Evolutionary conservation across 768 basidiomycete genomes (phyloP), one percentile per base, ranked within the genome.

Genomic region (Panaeolus cyanescens): DNA sequence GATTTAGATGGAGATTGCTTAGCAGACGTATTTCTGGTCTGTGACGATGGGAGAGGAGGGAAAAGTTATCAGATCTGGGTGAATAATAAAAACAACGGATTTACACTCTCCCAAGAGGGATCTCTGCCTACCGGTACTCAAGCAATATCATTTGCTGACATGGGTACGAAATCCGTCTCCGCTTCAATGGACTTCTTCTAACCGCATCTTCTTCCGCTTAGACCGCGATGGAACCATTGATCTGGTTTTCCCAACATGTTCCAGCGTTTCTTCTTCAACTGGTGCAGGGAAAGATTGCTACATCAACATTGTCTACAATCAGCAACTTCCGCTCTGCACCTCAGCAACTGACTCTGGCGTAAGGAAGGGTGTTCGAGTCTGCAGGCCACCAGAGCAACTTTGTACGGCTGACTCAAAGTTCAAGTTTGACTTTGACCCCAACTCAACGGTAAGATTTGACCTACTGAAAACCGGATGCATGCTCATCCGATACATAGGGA

Each of bases 191-290:
- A 37, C 19, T 3, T 8, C n/a, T n/a, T n/a, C 32, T 60, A 30
- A 63, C 58, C 36, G 55, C 13, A 28, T 61, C 39, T 62, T 32
- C 1, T 10, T 9, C 56, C 53, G 6, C 56, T 31, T 62, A 91
- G 96, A 99, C 69, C 88, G 97, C 6, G 97, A 99, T 67, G 97
- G 97, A 1, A 96, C 96, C 0, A 91, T 99, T 32, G 97, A 99
- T 72, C 87, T 99, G 83, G 81, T 99, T 45, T 94, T 98, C 70
- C 84, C 93, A 0, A 91, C 91, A 0, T 99, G 97, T 71, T 75
- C 79, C 0, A 83, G 81, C 2, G 85, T 92, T n/a, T 89, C 91
- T 0, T 71, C 79, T 1, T 78, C 82, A 1, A 86, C 82, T 0
- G 95, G 95, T 2, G 75, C 92, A 0, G 95, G 95, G 10, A 77